A percentile compares a stretch with the other conserved stretches of the same genome.
Evolutionary conservation across 2,329 filamentous ascomycete species (phyloP).

Genomic region (Lasiodiplodia citricola): DNA sequence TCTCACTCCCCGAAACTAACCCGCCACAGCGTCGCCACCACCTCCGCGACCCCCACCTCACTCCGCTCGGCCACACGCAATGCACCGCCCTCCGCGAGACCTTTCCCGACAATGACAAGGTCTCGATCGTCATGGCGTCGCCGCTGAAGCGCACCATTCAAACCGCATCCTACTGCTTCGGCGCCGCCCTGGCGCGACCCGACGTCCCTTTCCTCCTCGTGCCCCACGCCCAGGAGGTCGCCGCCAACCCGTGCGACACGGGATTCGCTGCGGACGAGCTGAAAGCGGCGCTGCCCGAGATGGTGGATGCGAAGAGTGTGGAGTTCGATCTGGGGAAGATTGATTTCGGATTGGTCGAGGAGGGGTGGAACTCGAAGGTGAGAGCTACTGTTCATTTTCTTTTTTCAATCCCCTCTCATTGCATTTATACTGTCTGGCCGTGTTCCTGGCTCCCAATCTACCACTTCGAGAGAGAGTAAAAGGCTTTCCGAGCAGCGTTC

Average conservation of each 20-base stretch:
- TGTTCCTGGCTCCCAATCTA: fast-evolving
- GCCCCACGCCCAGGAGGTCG: constrained; percentile 80
- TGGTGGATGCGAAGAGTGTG: neutral
- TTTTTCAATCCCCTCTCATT: neutral
- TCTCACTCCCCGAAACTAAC: constrained; percentile 39
- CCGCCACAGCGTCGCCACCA: constrained; percentile 71
- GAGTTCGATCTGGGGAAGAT: constrained; percentile 59
- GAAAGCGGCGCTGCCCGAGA: constrained; percentile 54
- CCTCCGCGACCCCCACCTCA: constrained; percentile 79
- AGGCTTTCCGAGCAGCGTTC: neutral
- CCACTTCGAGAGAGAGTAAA: neutral
- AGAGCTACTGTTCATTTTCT: neutral
- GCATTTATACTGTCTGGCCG: neutral
- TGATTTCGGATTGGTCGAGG: constrained; percentile 66
- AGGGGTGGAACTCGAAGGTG: constrained; percentile 75
- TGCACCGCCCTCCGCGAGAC: constrained; percentile 65
- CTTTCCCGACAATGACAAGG: constrained; percentile 64
- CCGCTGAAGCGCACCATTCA: constrained; percentile 81
- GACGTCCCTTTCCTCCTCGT: constrained; percentile 63
- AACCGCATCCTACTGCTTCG: constrained; percentile 75
- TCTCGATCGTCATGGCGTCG: constrained; percentile 77
- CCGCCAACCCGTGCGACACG: constrained; percentile 74
- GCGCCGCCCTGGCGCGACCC: constrained; percentile 46
- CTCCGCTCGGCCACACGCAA: constrained; percentile 75
- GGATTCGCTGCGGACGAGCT: constrained; percentile 66